These are phyloP conservation scores for Hansenula anomala DNA, from an alignment of 1,139 yeast genomes.

Conservation along the genomic window DNA sequence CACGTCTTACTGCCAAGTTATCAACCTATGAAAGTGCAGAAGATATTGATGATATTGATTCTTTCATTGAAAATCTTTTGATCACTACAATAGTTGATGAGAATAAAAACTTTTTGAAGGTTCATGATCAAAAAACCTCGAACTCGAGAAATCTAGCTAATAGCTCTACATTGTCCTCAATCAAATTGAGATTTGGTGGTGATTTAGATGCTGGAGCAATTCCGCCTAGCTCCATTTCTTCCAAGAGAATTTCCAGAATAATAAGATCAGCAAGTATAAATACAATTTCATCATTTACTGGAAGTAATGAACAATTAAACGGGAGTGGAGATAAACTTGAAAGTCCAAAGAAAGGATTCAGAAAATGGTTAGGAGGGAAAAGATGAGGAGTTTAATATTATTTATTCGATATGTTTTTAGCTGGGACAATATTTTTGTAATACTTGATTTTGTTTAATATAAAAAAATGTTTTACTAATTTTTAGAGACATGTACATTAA, in stretches of 20 bases:
- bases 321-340: neutral
- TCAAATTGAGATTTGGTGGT: slow-evolving; percentile 7
- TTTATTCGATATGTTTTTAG: too few species aligned
- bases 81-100: slow-evolving; percentile 14
- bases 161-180: slow-evolving; percentile 7
- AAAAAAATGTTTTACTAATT: slow-evolving; percentile 6
- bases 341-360: slow-evolving; percentile 4
- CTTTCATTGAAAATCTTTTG: slow-evolving; percentile 6
- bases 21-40: slow-evolving; percentile 11
- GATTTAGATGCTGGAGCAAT: neutral
- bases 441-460: too few species aligned
- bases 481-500: neutral
- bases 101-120: slow-evolving; percentile 7
- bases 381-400: neutral
- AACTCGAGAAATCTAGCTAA: slow-evolving; percentile 9
- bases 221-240: neutral
- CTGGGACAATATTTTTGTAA: too few species aligned
- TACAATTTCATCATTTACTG: slow-evolving; percentile 12
- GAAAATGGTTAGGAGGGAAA: slow-evolving; percentile 5
- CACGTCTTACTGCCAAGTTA: slow-evolving; percentile 12
- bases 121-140: slow-evolving; percentile 2
- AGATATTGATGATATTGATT: slow-evolving; percentile 7
- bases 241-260: slow-evolving; percentile 14
- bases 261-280: slow-evolving; percentile 21
- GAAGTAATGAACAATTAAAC: neutral